Evolutionary conservation across 163 green algal genomes (phyloP).

Genomic region (Scenedesmus sp.): DNA sequence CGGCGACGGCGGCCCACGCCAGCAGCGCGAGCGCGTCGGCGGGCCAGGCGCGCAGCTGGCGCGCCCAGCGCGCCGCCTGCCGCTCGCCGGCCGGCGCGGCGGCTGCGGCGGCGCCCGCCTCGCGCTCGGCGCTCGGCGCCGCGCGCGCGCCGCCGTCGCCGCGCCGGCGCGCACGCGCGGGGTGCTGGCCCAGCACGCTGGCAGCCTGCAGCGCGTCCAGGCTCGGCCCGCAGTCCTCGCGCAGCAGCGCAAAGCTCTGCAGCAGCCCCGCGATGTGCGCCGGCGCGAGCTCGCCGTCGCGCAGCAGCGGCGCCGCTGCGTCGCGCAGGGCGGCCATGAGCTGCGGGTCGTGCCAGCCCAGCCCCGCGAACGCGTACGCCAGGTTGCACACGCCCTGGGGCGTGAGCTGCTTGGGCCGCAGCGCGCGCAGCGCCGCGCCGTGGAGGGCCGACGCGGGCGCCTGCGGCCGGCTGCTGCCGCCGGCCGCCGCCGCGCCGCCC

Average conservation of each 20-base stretch:
- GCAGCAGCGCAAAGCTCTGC: conserved; percentile 32
- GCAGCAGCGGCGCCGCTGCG: background rate
- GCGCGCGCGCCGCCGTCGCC: too few species aligned
- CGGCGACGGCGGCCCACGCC: background rate
- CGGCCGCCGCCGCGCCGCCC: too few species aligned
- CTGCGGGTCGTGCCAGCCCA: conserved; percentile 18
- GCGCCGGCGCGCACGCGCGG: too few species aligned
- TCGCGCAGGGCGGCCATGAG: conserved; percentile 26
- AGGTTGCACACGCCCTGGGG: conserved; percentile 39
- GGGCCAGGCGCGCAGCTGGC: background rate
- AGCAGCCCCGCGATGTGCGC: conserved; percentile 14
- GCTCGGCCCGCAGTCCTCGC: background rate
- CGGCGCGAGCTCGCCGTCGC: conserved; percentile 3
- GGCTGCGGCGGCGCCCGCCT: background rate
- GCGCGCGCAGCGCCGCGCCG: background rate
- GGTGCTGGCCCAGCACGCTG: background rate
- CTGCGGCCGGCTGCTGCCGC: background rate
- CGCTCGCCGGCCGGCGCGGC: background rate
- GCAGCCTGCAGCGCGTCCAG: background rate
- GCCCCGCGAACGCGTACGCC: conserved; percentile 27
- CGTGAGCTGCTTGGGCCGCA: conserved; percentile 23
- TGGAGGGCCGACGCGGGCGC: background rate
- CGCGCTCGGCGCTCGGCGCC: too few species aligned
- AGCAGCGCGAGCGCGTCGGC: conserved; percentile 19
- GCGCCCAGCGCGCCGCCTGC: background rate